Percentiles rank a stretch among this genome's conserved stretches.
phyloP scores from a whole-genome alignment of 495 filamentous ascomycete genomes.

The Terfezia claveryi region DNA sequence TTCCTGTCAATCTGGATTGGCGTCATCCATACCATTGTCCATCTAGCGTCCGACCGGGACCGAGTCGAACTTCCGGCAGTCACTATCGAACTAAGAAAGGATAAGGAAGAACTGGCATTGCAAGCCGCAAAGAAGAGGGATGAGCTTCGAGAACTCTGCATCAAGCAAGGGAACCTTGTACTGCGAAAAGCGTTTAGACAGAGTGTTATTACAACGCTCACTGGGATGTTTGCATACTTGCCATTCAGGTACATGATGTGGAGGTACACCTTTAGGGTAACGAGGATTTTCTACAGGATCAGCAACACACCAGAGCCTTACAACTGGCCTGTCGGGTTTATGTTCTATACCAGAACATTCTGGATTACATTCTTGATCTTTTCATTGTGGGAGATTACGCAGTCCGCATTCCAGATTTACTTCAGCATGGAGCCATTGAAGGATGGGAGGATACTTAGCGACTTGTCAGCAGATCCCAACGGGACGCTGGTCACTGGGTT shows the following conservation, averaged over 20 bases:
- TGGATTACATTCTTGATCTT: slow-evolving; percentile 43
- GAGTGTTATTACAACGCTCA: slow-evolving; percentile 24
- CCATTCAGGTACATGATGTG: slow-evolving; percentile 42
- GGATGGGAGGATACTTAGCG: slow-evolving; percentile 58
- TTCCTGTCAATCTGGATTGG: slow-evolving; percentile 46
- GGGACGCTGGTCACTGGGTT: slow-evolving; percentile 70
- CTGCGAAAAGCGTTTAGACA: slow-evolving; percentile 20
- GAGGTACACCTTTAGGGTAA: slow-evolving; percentile 42
- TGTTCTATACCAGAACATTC: slow-evolving; percentile 36
- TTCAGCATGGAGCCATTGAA: slow-evolving; percentile 64
- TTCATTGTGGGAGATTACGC: slow-evolving; percentile 49
- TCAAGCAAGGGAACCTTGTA: slow-evolving; percentile 20
- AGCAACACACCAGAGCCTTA: slow-evolving; percentile 44
- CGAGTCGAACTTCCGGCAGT: slow-evolving; percentile 32
- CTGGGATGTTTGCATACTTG: slow-evolving; percentile 38
- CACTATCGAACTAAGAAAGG: slow-evolving; percentile 11
- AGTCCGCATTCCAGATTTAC: slow-evolving; percentile 53
- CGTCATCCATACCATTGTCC: slow-evolving; percentile 40
- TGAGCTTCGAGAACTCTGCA: slow-evolving; percentile 15
- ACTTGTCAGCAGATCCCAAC: slow-evolving; percentile 72
- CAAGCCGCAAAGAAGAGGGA: slow-evolving; percentile 18
- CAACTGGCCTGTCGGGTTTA: slow-evolving; percentile 32
- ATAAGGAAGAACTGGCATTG: slow-evolving; percentile 10
- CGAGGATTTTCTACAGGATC: slow-evolving; percentile 50
- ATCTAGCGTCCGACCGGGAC: slow-evolving; percentile 58